phyloP scores from a whole-genome alignment of 306 rosid genomes.

The Ochetophila trinervis region DNA sequence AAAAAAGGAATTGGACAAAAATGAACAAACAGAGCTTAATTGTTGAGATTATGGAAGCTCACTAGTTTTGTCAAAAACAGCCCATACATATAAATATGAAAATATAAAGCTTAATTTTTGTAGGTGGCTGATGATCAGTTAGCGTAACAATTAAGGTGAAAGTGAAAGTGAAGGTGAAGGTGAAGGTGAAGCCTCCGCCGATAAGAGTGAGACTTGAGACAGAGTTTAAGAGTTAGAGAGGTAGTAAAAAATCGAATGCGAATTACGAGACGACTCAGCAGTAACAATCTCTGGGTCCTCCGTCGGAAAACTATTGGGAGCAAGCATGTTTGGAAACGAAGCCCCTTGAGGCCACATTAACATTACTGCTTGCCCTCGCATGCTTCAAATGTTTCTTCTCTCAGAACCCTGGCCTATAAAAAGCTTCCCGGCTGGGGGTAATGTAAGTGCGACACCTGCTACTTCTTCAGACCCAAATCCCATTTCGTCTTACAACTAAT shows the following conservation, averaged over 20 bases:
- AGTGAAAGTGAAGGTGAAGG: too few relatives aligned
- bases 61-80: background rate
- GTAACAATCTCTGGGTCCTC: slow-evolving; percentile 16
- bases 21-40: too few relatives aligned
- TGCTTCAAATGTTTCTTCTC: slow-evolving; percentile 32
- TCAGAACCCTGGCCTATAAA: slow-evolving; percentile 28
- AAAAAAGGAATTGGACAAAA: too few relatives aligned
- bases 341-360: slow-evolving; percentile 25
- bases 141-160: too few relatives aligned
- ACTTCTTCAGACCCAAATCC: slow-evolving; percentile 37
- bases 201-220: background rate
- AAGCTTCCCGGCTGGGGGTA: slow-evolving; percentile 49
- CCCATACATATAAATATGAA: background rate
- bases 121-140: too few relatives aligned
- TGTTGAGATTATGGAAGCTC: too few relatives aligned
- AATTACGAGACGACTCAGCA: too few relatives aligned
- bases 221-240: slow-evolving; percentile 25
- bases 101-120: too few relatives aligned
- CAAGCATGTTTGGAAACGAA: slow-evolving; percentile 29
- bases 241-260: too few relatives aligned
- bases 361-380: slow-evolving; percentile 32
- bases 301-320: slow-evolving; percentile 5
- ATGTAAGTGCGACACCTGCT: too few relatives aligned
- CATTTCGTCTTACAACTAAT: slow-evolving; percentile 45
- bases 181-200: background rate